These are phyloP conservation scores for Glutinoglossum americanum DNA, from an alignment of 495 filamentous ascomycete species.

Conservation along the genomic window DNA sequence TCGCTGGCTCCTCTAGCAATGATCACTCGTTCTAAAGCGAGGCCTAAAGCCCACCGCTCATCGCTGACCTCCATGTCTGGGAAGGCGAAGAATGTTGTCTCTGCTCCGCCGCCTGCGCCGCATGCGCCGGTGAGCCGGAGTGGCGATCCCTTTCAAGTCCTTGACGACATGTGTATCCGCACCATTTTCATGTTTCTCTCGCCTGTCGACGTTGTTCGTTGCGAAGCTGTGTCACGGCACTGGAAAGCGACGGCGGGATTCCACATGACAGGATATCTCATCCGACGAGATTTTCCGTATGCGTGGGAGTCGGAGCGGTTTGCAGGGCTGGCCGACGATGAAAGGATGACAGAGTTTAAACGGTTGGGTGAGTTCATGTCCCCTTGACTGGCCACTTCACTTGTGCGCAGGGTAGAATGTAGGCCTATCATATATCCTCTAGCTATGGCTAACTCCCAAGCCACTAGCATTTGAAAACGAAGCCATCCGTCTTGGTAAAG, in stretches of 20 bases:
- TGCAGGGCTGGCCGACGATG: neutral
- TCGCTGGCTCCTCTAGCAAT: too few relatives aligned
- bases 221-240: neutral
- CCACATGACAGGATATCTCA: neutral
- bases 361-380: neutral
- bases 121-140: too few relatives aligned
- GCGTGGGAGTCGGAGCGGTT: neutral
- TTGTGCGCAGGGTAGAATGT: too few relatives aligned
- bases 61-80: too few relatives aligned
- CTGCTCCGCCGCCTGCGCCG: too few relatives aligned
- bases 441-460: too few relatives aligned
- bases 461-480: neutral
- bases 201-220: neutral
- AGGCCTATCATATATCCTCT: too few relatives aligned
- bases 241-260: neutral
- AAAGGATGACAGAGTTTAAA: neutral
- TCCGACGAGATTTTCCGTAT: neutral
- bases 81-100: too few relatives aligned
- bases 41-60: too few relatives aligned
- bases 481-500: neutral
- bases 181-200: neutral
- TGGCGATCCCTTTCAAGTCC: neutral
- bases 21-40: too few relatives aligned
- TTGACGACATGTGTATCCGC: neutral
- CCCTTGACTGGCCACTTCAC: too few relatives aligned